Evolutionary conservation across 2,329 filamentous ascomycete species (phyloP).

Genomic region (Xylogone sp.): DNA sequence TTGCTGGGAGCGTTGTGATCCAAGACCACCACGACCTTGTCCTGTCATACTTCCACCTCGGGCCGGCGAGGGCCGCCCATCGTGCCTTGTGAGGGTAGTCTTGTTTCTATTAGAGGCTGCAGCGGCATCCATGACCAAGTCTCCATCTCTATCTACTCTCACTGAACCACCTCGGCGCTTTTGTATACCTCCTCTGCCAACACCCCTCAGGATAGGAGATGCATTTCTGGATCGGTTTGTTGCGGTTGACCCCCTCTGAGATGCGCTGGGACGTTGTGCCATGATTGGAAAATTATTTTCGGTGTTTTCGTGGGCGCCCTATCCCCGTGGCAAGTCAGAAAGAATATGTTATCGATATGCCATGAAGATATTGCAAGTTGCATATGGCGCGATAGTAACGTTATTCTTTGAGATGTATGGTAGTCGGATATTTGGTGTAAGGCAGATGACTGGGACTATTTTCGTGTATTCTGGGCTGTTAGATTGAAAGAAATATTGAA

Average conservation of each 20-base stretch:
- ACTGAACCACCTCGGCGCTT: slow-evolving; percentile 39
- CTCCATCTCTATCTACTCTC: slow-evolving; percentile 56
- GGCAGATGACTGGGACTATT: too few species aligned
- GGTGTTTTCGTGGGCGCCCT: background rate
- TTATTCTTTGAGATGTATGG: too few species aligned
- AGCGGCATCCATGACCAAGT: slow-evolving; percentile 53
- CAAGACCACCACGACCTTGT: slow-evolving; percentile 26
- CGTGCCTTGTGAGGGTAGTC: background rate
- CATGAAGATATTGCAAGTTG: too few species aligned
- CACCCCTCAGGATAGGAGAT: slow-evolving; percentile 22
- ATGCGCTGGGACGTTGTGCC: background rate
- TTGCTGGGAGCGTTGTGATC: slow-evolving; percentile 17
- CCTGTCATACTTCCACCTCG: slow-evolving; percentile 17
- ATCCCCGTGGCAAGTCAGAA: background rate
- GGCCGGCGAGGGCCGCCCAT: slow-evolving; percentile 12
- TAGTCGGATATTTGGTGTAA: too few species aligned
- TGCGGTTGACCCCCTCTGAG: slow-evolving; percentile 13
- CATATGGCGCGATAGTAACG: too few species aligned
- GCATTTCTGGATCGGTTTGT: slow-evolving; percentile 23
- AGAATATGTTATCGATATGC: background rate
- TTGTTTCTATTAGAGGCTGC: slow-evolving; percentile 21
- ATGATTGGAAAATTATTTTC: background rate
- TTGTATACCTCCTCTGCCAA: slow-evolving; percentile 43
- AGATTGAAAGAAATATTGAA: too few species aligned
- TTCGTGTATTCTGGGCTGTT: too few species aligned